phyloP scores from a whole-genome alignment of 2,329 filamentous ascomycete genomes.

The Neofusicoccum sp. region DNA sequence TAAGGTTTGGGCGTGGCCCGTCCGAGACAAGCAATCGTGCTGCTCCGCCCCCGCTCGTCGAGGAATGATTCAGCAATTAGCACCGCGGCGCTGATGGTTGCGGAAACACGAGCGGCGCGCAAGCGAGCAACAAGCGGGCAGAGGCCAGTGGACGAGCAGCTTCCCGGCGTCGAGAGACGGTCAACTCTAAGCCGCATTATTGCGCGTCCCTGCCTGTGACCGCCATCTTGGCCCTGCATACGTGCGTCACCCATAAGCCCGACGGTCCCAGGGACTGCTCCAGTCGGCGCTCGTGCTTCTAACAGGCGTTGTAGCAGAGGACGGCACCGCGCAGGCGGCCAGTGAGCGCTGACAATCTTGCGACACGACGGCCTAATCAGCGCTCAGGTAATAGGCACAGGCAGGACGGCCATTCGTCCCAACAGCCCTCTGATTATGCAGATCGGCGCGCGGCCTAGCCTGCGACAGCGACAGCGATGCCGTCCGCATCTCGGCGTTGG shows the following conservation, averaged over 20 bases:
- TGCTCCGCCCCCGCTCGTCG: not conserved
- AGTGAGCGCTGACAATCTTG: not conserved
- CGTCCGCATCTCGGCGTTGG: not conserved
- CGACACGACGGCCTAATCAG: not conserved
- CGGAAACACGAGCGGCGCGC: not conserved
- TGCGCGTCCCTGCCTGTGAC: conserved; percentile 12
- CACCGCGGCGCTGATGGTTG: not conserved
- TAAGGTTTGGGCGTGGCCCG: not conserved
- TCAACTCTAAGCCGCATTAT: conserved; percentile 12
- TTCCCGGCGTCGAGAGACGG: not conserved
- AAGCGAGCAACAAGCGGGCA: not conserved
- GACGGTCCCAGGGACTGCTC: not conserved
- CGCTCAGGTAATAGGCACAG: not conserved
- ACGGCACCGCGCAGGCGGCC: not conserved
- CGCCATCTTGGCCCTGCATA: conserved; percentile 1
- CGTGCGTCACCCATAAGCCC: conserved; percentile 13
- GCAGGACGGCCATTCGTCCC: not conserved
- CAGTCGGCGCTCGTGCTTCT: not conserved
- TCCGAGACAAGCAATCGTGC: not conserved
- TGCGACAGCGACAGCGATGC: not conserved
- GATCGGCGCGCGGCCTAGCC: not conserved
- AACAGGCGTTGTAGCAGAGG: conserved; percentile 1
- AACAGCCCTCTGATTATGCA: not conserved
- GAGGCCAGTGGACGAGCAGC: not conserved
- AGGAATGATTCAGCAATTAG: not conserved